Evolutionary conservation across 2,329 filamentous ascomycete genomes (phyloP), one percentile per base, ranked within the genome.

Genomic region (Alternaria triticina): DNA sequence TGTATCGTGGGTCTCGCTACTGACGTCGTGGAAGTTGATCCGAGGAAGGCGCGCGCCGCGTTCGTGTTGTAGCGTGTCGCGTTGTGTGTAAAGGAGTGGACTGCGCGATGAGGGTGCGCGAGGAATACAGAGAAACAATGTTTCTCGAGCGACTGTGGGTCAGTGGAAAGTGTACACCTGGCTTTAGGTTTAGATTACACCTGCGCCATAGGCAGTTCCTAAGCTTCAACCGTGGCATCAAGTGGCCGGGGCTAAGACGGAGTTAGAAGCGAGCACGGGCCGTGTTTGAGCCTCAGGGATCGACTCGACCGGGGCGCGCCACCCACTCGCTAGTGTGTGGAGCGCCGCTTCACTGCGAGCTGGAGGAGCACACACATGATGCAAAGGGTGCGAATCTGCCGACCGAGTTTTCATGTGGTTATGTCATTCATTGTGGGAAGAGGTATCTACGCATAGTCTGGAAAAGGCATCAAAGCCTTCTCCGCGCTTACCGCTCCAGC

Each of bases 191-290:
- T 45, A 46, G 40, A 44, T 47, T 64, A 61, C 57, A 51, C 49
- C 60, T 47, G 47, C 44, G 36, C 36, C 36, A 40, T 40, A 40
- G 15, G 36, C 36, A 40, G 33, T 36, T 40, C 15, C 57, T 51
- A 62, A 61, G 40, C 47, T 60, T 71, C 64, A 73, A 77, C 70
- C 67, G 74, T 77, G 74, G 71, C 74, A 73, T 77, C 73, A 75
- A 73, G 67, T 51, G 27, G 57, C 54, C 68, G 68, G 62, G 71
- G 66, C 71, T 74, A 73, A 73, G 69, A 72, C 70, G 70, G 68
- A 67, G 65, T 68, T 69, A 71, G 17, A n/a, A n/a, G 17, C 52
- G 52, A 40, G 58, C 58, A 49, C 57, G 57, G 55, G 33, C 57
- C 30, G 47, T 55, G 49, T 36, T 62, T 67, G 59, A 71, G 62